Conservation (phyloP, 768 basidiomycete species). For the Amanita brunnescens region DNA sequence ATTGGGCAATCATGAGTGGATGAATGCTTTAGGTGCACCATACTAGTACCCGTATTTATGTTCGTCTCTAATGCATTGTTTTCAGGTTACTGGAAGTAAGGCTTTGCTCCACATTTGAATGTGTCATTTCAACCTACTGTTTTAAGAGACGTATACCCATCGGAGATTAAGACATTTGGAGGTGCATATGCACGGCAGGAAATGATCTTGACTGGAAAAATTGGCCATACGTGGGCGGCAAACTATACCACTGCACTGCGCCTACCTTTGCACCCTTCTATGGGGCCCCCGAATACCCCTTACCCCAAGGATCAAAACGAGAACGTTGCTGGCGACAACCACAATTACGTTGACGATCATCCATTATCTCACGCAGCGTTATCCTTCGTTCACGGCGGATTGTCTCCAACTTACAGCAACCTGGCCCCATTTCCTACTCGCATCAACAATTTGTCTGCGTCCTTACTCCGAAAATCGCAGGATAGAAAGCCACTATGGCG, state of each 20-base stretch:
- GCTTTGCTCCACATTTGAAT: conserved; percentile 1
- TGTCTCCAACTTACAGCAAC: conserved; percentile 67
- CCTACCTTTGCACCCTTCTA: conserved; percentile 66
- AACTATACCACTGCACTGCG: conserved; percentile 82
- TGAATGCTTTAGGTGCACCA: conserved; percentile 75
- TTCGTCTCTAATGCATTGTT: background rate
- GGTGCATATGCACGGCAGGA: conserved; percentile 61
- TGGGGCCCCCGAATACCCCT: conserved; percentile 60
- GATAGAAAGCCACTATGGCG: conserved; percentile 53
- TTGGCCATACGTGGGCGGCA: conserved; percentile 74
- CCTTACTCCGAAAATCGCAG: conserved; percentile 67
- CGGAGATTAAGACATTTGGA: conserved; percentile 81
- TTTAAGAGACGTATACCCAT: conserved; percentile 71
- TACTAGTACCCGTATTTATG: background rate
- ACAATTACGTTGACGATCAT: conserved; percentile 11
- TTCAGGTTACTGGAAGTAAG: conserved; percentile 78
- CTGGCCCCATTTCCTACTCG: conserved; percentile 75
- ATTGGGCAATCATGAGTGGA: conserved; percentile 94
- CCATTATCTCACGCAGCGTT: conserved; percentile 72
- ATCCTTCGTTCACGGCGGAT: conserved; percentile 91
- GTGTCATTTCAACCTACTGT: background rate
- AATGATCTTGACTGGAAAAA: conserved; percentile 63
- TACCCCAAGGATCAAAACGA: conserved; percentile 29
- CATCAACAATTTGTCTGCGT: conserved; percentile 69
- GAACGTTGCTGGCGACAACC: conserved; percentile 9